These are phyloP conservation scores for Fusarium drepaniforme DNA, from an alignment of 2,329 filamentous ascomycete genomes.

Conservation along the genomic window DNA sequence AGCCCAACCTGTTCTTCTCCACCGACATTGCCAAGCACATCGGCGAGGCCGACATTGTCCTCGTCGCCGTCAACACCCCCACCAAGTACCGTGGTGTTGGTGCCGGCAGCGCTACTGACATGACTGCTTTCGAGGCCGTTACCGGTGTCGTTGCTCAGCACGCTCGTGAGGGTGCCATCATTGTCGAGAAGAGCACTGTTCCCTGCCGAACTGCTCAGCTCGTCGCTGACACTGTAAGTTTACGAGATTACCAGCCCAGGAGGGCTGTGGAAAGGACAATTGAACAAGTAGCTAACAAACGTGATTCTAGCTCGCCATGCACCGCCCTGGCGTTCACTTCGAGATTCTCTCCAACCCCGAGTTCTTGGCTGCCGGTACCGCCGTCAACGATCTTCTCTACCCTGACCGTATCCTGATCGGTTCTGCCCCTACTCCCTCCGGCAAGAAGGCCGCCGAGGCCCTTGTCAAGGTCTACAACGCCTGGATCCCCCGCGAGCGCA, in stretches of 20 bases:
- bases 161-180: conserved; percentile 75
- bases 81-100: conserved; percentile 79
- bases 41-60: conserved; percentile 76
- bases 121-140: conserved; percentile 79
- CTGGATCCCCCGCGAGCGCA: conserved; percentile 76
- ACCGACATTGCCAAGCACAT: conserved; percentile 74
- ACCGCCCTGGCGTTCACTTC: conserved; percentile 74
- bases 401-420: conserved; percentile 84
- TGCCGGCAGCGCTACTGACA: conserved; percentile 78
- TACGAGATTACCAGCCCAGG: background rate
- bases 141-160: conserved; percentile 75
- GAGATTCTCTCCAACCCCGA: conserved; percentile 86
- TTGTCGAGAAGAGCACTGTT: conserved; percentile 87
- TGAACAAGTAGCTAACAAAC: conserved; percentile 5
- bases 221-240: conserved; percentile 74
- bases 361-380: conserved; percentile 83
- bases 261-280: background rate
- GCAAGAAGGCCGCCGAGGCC: conserved; percentile 71
- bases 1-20: conserved; percentile 80
- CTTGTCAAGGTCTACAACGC: conserved; percentile 75
- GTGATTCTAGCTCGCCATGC: conserved; percentile 61
- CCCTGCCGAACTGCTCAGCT: conserved; percentile 80
- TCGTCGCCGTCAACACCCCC: conserved; percentile 84
- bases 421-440: conserved; percentile 70
- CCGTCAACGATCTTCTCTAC: conserved; percentile 76